Evolutionary conservation across 306 rosid species (phyloP).

Genomic region (Corylus americana): DNA sequence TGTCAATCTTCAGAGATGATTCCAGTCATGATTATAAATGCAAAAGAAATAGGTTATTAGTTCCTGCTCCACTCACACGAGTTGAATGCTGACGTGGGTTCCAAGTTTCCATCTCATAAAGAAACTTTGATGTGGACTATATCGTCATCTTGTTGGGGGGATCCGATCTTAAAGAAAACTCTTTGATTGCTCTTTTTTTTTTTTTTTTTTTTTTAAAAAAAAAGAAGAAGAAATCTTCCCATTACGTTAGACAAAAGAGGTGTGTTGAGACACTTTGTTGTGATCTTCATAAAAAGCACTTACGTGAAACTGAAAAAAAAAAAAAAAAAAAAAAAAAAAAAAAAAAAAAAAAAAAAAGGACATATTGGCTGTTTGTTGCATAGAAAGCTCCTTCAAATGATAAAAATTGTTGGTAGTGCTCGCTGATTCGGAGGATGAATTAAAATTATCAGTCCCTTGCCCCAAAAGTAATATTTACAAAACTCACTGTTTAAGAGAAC

Average conservation of each 20-base stretch:
- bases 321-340: background rate
- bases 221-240: background rate
- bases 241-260: background rate
- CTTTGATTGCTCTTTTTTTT: background rate
- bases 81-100: slow-evolving; percentile 33
- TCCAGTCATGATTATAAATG: background rate
- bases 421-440: background rate
- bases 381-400: background rate
- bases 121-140: slow-evolving; percentile 8
- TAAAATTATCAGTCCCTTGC: too few relatives aligned
- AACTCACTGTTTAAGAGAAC: too few relatives aligned
- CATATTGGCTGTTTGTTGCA: background rate
- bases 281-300: background rate
- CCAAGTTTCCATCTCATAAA: slow-evolving; percentile 11
- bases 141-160: slow-evolving; percentile 1
- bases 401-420: background rate
- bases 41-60: background rate
- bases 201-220: too few relatives aligned
- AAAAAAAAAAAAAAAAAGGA: background rate
- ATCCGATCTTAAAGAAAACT: background rate
- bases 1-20: slow-evolving; percentile 12
- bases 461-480: too few relatives aligned
- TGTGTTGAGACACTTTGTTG: background rate
- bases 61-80: slow-evolving; percentile 28
- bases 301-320: background rate